Base-by-base conservation (phyloP, 169 alveolate species). In the Plasmodium knowlesi region DNA sequence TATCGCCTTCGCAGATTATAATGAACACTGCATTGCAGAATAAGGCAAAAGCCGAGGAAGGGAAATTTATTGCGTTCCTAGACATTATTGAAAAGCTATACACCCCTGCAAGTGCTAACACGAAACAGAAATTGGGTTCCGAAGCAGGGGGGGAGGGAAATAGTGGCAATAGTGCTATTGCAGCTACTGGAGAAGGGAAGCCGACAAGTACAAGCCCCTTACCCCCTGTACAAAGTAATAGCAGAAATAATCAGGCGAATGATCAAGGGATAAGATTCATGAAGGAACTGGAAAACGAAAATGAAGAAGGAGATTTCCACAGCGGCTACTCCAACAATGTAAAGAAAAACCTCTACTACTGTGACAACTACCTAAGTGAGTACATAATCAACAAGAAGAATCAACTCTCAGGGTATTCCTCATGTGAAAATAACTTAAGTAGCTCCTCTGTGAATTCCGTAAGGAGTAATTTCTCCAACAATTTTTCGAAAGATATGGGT, bases 81-180 rank as follows among this genome's bases (percentile, higher is more conserved):
- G 95, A 91, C 39, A 91, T 91, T 12, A 91, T 91, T 19, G 95
- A 91, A 50, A 70, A 43, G 28, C 37, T 91, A 19, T 91, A 91
- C 43, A 19, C 92, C 0, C 70, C 78, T 9, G 5, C 22, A 46
- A 16, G 2, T 8, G 12, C 19, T 19, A 8, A 5, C 3, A 88
- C 81, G 76, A 91, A n/a, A 25, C n/a, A 34, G 57, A 41, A 32
- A 81, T 12, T 72, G 25, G 28, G 32, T 19, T 34, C 19, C 39
- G 84, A 73, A 8, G 22, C 37, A 1, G 22, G 71, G 2, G 79
- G 43, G 8, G 70, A 30, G 67, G 86, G 61, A 12, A 28, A 10
- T n/a, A 41, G 50, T n/a, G 28, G 41, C 12, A 72, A 28, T 16
- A 32, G n/a, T 25, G n/a, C 9, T 28, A 85, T 53, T 74, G n/a